Percentiles rank a stretch among this genome's conserved stretches.
Evolutionary conservation across 495 filamentous ascomycete genomes (phyloP).

Genomic region (Letharia lupina): DNA sequence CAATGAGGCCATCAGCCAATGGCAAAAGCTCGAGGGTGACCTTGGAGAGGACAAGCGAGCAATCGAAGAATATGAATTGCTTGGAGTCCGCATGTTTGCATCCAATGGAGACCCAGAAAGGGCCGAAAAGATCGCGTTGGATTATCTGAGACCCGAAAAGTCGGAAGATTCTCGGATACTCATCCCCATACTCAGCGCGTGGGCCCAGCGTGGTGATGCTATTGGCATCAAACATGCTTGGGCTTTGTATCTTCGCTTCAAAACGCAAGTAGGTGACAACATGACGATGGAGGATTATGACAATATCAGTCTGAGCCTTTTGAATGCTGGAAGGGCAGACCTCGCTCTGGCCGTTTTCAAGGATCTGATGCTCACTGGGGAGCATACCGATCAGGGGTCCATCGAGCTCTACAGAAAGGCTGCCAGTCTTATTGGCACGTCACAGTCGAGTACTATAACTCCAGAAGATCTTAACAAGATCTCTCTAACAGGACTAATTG

Average conservation of each 20-base stretch:
- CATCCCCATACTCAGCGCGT: conserved; percentile 55
- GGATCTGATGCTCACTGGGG: conserved; percentile 70
- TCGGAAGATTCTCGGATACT: conserved; percentile 49
- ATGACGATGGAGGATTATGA: conserved; percentile 74
- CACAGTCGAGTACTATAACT: conserved; percentile 42
- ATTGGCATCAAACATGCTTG: conserved; percentile 50
- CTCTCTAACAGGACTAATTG: conserved; percentile 42
- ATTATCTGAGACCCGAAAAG: conserved; percentile 44
- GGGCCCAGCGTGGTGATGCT: conserved; percentile 33
- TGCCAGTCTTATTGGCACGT: conserved; percentile 36
- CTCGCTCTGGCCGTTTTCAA: conserved; percentile 65
- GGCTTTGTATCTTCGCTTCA: conserved; percentile 56
- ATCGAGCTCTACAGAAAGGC: conserved; percentile 41
- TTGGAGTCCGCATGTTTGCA: conserved; percentile 61
- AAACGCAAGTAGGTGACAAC: conserved; percentile 45
- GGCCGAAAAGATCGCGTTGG: conserved; percentile 54
- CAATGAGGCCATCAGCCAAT: conserved; percentile 52
- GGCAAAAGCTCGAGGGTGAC: conserved; percentile 49
- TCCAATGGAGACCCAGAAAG: conserved; percentile 50
- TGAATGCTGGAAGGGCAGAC: conserved; percentile 50
- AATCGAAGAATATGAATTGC: conserved; percentile 51
- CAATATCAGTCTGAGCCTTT: conserved; percentile 52
- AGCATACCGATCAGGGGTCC: conserved; percentile 42
- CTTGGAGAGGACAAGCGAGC: conserved; percentile 46
- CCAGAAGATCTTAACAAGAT: conserved; percentile 43